Base-by-base conservation (phyloP, 208 protist genomes). In the Trypanosoma mega region DNA sequence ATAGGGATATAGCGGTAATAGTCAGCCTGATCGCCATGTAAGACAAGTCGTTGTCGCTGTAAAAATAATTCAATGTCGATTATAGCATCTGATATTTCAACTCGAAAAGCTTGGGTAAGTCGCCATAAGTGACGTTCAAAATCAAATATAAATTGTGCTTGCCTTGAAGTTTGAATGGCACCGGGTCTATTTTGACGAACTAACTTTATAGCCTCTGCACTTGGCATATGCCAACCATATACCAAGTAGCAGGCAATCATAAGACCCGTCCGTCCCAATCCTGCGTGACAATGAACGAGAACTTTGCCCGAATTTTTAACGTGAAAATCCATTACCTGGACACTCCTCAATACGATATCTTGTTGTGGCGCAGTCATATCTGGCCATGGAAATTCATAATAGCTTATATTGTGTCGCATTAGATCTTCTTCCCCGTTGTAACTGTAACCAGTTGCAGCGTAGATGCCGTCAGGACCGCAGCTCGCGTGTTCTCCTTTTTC, bases 191-290 rank as follows among this genome's bases (percentile, higher is more conserved):
- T 64, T 46, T 80, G 58, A 29, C 92, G 78, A 51, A 93, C 84
- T 50, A 85, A 51, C 29, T 72, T 56, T 29, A 97, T 96, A 2
- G 87, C 90, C 60, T 91, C 82, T 7, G 45, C 46, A 8, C 85
- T 85, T 16, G 74, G 74, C 49, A 93, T 86, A 72, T 83, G 80
- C 14, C 85, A 64, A 53, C 78, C 82, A 61, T 95, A 96, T 18
- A 96, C 72, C 30, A 92, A 85, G 72, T 92, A 97, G 72, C 89
- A 97, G 33, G 89, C 89, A 55, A 96, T 94, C 68, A 97, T 90
- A 26, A 97, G 74, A 9, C 89, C 92, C 0, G 92, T 97, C 41
- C 92, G 74, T 26, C 92, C 92, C 11, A 97, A 80, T 11, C 92
- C 92, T 8, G 92, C 92, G 72, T 97, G 89, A 75, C 92, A 97